Percentiles rank a stretch among this genome's conserved stretches.
Conservation (phyloP, 805 yeast species). For the Kodamaea kaohsiungensis region DNA sequence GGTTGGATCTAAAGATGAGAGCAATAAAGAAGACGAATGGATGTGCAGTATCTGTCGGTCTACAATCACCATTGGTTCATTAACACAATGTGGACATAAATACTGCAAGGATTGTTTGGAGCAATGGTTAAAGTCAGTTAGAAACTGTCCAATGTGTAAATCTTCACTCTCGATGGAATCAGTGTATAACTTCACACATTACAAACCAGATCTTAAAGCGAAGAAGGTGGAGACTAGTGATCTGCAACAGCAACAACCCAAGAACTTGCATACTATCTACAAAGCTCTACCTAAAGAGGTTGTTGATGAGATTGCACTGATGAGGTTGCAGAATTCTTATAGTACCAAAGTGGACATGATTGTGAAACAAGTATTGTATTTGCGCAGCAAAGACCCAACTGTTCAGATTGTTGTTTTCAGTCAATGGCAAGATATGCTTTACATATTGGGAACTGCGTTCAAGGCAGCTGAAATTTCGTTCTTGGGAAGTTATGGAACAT, state of each 20-base stretch:
- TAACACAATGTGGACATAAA: conserved; percentile 90
- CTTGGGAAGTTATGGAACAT: conserved; percentile 53
- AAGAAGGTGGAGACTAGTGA: conserved; percentile 35
- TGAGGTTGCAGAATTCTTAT: conserved; percentile 44
- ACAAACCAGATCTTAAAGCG: conserved; percentile 52
- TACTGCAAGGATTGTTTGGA: conserved; percentile 81
- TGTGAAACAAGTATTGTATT: conserved; percentile 66
- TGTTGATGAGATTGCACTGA: conserved; percentile 45
- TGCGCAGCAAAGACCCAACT: conserved; percentile 54
- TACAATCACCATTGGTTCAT: conserved; percentile 68
- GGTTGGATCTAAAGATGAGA: conserved; percentile 13
- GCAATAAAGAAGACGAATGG: conserved; percentile 37
- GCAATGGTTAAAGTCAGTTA: conserved; percentile 64
- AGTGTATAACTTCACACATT: conserved; percentile 68
- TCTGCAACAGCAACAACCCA: conserved; percentile 10
- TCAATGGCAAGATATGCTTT: conserved; percentile 80
- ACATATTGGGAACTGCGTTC: conserved; percentile 66
- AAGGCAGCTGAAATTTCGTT: conserved; percentile 54
- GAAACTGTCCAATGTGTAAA: conserved; percentile 83
- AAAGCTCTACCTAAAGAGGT: conserved; percentile 43
- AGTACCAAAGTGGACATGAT: conserved; percentile 90
- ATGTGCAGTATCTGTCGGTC: conserved; percentile 80
- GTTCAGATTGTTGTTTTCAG: conserved; percentile 88
- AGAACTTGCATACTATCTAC: conserved; percentile 41
- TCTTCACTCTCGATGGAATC: conserved; percentile 47